Evolutionary conservation across 2,329 filamentous ascomycete species (phyloP).

Genomic region (Parafenestella ontariensis): DNA sequence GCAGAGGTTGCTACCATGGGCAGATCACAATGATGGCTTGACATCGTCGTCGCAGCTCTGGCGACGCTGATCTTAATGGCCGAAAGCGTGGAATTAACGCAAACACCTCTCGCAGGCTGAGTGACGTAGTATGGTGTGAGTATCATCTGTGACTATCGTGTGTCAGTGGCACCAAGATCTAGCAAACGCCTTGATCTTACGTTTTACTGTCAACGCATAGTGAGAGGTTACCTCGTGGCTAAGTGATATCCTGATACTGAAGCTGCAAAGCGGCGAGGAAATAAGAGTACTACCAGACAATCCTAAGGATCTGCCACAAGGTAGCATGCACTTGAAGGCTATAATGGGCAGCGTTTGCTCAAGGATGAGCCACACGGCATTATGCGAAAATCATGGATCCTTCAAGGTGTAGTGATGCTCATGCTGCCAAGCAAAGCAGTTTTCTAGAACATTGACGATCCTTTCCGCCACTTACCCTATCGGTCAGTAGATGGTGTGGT

Average conservation of each 20-base stretch:
- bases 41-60: not conserved
- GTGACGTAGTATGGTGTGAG: not conserved
- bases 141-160: not conserved
- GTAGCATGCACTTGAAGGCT: not conserved
- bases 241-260: not conserved
- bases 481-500: conserved; percentile 3
- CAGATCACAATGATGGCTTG: not conserved
- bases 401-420: conserved; percentile 10
- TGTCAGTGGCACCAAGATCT: not conserved
- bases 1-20: not conserved
- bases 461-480: conserved; percentile 1
- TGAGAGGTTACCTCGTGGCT: not conserved
- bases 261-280: not conserved
- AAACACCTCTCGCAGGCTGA: not conserved
- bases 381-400: not conserved
- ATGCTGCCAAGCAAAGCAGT: conserved; percentile 4
- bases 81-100: not conserved
- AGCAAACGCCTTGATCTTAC: not conserved
- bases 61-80: not conserved
- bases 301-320: not conserved
- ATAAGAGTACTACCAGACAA: not conserved
- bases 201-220: not conserved
- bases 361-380: not conserved
- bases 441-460: conserved; percentile 26
- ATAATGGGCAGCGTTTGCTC: not conserved